Evolutionary conservation across 2,329 filamentous ascomycete species (phyloP), one percentile per base, ranked within the genome.

Genomic region (Neurospora sp.): DNA sequence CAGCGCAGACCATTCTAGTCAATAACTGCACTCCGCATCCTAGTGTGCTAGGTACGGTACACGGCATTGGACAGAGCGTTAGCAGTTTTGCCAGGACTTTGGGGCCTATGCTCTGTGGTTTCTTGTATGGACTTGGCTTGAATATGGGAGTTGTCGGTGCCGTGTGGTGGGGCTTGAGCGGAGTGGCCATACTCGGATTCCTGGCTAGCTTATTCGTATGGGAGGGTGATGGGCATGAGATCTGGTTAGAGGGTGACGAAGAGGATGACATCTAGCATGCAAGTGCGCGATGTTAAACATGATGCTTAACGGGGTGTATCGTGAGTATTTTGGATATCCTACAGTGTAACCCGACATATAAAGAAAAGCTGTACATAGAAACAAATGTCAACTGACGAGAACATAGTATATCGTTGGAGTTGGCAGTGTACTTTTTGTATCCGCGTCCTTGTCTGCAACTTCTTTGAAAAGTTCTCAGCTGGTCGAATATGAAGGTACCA

Each of bases 141-240:
- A 82, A 84, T 40, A 79, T 81, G 38, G 88, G 88, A 0, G 73
- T 88, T 2, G 83, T 91, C 0, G 88, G 88, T 0, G 80, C 85
- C 8, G 84, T 86, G 0, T 89, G 85, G 80, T 89, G 87, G 87
- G 80, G 81, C 0, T 76, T 89, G 52, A 82, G 82, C 11, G 77
- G 79, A 3, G 79, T 88, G 8, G 86, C 86, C 0, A 72, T 86
- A 0, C 78, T 81, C 28, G 86, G 84, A 0, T 77, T 83, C 19
- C 70, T 85, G 4, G 83, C 84, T 5, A 89, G 86, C 68, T 82
- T 84, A 73, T 83, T 85, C 71, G 85, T 90, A 8, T 80, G 79
- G 68, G 88, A 91, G 73, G 88, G 88, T 0, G 81, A 88, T 74
- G 89, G 89, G 0, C 88, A 90, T 76, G 88, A 90, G 77, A 86